phyloP scores from a whole-genome alignment of 441 rosid species.

The Sinapis alba region DNA sequence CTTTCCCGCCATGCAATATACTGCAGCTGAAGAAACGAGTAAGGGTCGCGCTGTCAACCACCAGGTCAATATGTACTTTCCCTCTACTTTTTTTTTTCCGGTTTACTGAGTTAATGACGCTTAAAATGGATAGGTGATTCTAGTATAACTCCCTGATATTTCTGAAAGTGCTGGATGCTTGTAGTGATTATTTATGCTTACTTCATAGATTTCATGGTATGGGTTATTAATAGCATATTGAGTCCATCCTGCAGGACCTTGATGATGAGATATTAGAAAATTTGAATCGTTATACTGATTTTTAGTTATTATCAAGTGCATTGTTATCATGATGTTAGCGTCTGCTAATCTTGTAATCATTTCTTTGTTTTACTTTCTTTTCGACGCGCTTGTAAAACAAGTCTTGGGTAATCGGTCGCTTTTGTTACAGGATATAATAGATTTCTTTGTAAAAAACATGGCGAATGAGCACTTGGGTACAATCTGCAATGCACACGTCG shows the following conservation, averaged over 20 bases:
- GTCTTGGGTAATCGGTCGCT: conserved; percentile 4
- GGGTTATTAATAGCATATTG: neutral
- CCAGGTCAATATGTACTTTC: conserved; percentile 49
- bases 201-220: conserved; percentile 19
- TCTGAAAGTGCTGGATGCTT: conserved; percentile 9
- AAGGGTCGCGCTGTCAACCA: conserved; percentile 53
- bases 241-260: conserved; percentile 12
- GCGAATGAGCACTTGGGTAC: conserved; percentile 71
- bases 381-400: conserved; percentile 15
- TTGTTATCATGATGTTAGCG: conserved; percentile 11
- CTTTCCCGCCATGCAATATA: conserved; percentile 72
- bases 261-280: neutral
- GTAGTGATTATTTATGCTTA: conserved; percentile 21
- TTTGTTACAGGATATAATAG: conserved; percentile 69
- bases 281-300: neutral
- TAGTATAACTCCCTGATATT: conserved; percentile 8
- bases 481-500: conserved; percentile 90
- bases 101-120: neutral
- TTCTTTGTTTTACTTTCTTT: neutral
- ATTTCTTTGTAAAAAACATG: conserved; percentile 76
- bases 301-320: conserved; percentile 9
- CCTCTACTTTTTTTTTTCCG: neutral
- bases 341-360: neutral
- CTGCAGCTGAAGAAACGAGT: conserved; percentile 46
- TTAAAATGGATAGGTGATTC: conserved; percentile 10